Conservation (phyloP, 2,329 filamentous ascomycete species). For the Lachnellula subtilissima region DNA sequence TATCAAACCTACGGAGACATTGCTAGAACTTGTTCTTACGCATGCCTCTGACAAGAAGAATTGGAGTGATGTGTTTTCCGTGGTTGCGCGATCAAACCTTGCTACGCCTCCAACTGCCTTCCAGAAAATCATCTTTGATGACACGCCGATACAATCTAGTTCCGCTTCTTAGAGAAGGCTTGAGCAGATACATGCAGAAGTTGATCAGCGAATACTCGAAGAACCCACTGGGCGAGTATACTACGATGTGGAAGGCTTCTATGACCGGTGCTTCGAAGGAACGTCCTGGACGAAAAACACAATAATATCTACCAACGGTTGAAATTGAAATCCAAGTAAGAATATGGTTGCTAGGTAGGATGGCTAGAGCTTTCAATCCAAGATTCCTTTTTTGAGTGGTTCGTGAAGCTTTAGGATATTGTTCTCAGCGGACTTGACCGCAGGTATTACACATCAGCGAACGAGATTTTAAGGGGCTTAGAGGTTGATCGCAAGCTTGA, state of each 20-base stretch:
- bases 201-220: constrained; percentile 26
- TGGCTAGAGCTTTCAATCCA: too few relatives aligned
- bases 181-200: constrained; percentile 24
- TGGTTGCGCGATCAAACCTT: constrained; percentile 13
- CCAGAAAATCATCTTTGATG: constrained; percentile 6
- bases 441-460: constrained; percentile 25
- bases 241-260: constrained; percentile 23
- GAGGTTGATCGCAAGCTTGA: constrained; percentile 24
- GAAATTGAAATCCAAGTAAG: too few relatives aligned
- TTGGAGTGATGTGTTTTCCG: constrained; percentile 16
- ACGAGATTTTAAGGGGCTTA: constrained; percentile 23
- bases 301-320: too few relatives aligned
- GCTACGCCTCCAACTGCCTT: constrained; percentile 4
- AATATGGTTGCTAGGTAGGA: too few relatives aligned
- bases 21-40: constrained; percentile 17
- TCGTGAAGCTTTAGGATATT: too few relatives aligned
- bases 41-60: constrained; percentile 18
- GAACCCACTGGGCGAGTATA: constrained; percentile 23
- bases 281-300: background rate
- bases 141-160: constrained; percentile 8
- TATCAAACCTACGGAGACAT: constrained; percentile 13
- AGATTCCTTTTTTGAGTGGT: too few relatives aligned
- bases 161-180: constrained; percentile 22
- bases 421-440: background rate
- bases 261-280: constrained; percentile 17